Conservation (phyloP, 257 asterid species). For the Rehmannia glutinosa region DNA sequence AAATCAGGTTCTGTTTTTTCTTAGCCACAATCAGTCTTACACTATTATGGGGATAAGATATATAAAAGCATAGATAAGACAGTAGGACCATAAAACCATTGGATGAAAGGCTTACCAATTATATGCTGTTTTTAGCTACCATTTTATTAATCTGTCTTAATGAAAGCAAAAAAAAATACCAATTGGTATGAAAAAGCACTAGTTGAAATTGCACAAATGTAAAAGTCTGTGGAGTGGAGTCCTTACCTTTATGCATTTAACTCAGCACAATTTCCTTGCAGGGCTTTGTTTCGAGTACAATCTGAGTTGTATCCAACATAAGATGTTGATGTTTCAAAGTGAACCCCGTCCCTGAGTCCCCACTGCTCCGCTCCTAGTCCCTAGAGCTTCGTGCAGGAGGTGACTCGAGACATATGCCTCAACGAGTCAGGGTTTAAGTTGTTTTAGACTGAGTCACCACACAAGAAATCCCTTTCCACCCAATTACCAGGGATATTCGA, state of each 20-base stretch:
- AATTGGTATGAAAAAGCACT: conserved; percentile 7
- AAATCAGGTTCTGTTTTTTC: conserved; percentile 13
- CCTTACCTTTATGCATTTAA: conserved; percentile 4
- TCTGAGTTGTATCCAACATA: conserved; percentile 16
- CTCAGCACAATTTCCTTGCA: neutral
- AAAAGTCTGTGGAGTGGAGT: conserved; percentile 1
- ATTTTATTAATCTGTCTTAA: too few species aligned
- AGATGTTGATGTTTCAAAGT: too few species aligned
- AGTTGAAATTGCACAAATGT: neutral
- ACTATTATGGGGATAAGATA: neutral
- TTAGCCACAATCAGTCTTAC: conserved; percentile 10
- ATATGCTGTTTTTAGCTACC: too few species aligned
- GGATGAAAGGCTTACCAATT: neutral
- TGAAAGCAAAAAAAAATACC: neutral
- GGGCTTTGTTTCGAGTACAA: neutral
- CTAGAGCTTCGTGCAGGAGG: too few species aligned
- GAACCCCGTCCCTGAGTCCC: too few species aligned
- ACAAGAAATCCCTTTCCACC: too few species aligned
- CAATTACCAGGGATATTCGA: too few species aligned
- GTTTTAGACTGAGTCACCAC: too few species aligned
- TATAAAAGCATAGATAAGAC: neutral
- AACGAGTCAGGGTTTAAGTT: too few species aligned
- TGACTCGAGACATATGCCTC: too few species aligned
- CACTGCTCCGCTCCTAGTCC: too few species aligned
- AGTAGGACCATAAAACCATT: too few species aligned